Evolutionary conservation across 108 stramenopile genomes (phyloP).

Genomic region (Hondaea fermentalgiana): DNA sequence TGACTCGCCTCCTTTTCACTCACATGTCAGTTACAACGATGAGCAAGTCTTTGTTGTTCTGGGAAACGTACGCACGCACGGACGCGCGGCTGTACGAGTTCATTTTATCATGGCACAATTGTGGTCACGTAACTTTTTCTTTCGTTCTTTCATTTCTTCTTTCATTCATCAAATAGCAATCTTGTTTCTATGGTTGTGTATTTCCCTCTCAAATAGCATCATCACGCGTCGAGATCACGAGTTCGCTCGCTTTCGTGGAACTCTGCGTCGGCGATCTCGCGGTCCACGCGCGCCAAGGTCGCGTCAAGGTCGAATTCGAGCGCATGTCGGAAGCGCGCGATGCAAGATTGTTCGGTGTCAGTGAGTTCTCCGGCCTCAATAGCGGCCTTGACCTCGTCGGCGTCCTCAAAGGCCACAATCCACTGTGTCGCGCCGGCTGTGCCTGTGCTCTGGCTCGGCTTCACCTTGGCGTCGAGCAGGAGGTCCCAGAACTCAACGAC

Average conservation of each 20-base stretch:
- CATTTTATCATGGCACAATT: too few species aligned
- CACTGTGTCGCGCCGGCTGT: background rate
- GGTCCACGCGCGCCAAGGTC: background rate
- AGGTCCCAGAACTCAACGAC: background rate
- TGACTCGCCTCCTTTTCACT: background rate
- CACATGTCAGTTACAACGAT: background rate
- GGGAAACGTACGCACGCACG: too few species aligned
- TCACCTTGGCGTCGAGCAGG: background rate
- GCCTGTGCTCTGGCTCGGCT: background rate
- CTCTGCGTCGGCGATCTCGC: background rate
- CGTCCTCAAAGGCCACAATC: background rate
- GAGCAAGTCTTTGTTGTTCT: too few species aligned
- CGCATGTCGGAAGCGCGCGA: background rate
- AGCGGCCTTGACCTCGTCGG: background rate
- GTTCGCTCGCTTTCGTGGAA: background rate
- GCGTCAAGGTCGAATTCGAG: background rate
- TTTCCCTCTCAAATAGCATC: too few species aligned
- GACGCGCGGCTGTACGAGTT: too few species aligned
- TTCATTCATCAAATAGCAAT: too few species aligned
- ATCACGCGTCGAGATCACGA: too few species aligned
- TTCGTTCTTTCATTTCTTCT: too few species aligned
- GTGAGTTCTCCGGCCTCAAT: background rate
- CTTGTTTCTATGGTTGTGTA: too few species aligned
- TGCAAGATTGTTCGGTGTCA: background rate
- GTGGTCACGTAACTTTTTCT: too few species aligned